A percentile compares a stretch with the other conserved stretches of the same genome.
phyloP scores from a whole-genome alignment of 2,329 filamentous ascomycete species.

The Apiospora sp. region DNA sequence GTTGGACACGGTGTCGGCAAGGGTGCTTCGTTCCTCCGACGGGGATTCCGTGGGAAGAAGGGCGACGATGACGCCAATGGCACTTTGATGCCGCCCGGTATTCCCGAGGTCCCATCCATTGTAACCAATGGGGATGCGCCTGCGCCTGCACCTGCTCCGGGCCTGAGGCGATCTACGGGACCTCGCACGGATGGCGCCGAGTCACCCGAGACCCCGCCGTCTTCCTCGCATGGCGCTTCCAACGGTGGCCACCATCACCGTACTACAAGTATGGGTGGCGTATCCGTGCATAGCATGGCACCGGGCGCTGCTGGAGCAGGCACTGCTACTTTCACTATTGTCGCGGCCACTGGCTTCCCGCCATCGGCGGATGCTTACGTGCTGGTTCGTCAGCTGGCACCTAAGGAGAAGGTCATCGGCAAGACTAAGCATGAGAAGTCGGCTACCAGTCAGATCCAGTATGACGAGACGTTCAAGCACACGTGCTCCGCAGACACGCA shows the following conservation, averaged over 20 bases:
- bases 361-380: constrained; percentile 81
- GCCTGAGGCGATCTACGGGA: constrained; percentile 53
- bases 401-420: constrained; percentile 81
- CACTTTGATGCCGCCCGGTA: constrained; percentile 48
- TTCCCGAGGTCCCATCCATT: constrained; percentile 50
- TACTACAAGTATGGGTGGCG: constrained; percentile 66
- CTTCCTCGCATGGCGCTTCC: constrained; percentile 46
- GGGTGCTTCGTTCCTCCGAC: constrained; percentile 89
- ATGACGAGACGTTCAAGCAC: constrained; percentile 81
- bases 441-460: constrained; percentile 69
- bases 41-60: constrained; percentile 80
- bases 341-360: constrained; percentile 82
- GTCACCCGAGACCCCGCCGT: constrained; percentile 41
- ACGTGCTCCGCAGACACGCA: constrained; percentile 81
- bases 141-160: constrained; percentile 42
- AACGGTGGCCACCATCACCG: constrained; percentile 54
- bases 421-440: constrained; percentile 94
- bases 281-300: constrained; percentile 71
- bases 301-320: constrained; percentile 71
- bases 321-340: constrained; percentile 79
- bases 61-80: constrained; percentile 65
- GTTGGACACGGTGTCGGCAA: constrained; percentile 84
- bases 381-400: constrained; percentile 69
- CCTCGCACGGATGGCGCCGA: constrained; percentile 46
- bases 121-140: constrained; percentile 52